Evolutionary conservation across 2,329 filamentous ascomycete species (phyloP).

Genomic region (Aspergillus luchuensis): DNA sequence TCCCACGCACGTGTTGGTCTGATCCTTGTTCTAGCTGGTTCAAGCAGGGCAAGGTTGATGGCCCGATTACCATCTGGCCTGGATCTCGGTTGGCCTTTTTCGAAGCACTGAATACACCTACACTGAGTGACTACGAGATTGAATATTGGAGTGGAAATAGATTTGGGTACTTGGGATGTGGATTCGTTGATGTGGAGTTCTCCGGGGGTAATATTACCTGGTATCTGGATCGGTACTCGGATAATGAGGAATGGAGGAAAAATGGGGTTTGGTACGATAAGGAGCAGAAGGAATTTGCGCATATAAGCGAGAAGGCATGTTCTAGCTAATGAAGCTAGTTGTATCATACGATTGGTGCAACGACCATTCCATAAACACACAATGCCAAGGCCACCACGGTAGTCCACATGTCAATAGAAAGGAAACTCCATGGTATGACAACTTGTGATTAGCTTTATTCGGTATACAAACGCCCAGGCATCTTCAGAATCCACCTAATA

Average conservation of each 20-base stretch:
- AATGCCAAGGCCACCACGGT: not conserved
- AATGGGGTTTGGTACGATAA: not conserved
- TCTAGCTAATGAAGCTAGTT: not conserved
- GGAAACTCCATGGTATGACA: too few species aligned
- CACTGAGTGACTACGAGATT: constrained; percentile 15
- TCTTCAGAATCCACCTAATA: constrained; percentile 27
- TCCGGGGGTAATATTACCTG: constrained; percentile 8
- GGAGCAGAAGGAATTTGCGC: constrained; percentile 5
- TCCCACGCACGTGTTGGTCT: constrained; percentile 20
- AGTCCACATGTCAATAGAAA: not conserved
- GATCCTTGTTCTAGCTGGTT: constrained; percentile 22
- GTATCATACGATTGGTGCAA: not conserved
- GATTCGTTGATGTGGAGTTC: constrained; percentile 14
- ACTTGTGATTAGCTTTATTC: too few species aligned
- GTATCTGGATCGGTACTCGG: constrained; percentile 17
- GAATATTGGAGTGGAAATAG: constrained; percentile 18
- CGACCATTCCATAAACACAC: not conserved
- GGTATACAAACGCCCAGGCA: too few species aligned
- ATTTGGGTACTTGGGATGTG: constrained; percentile 15
- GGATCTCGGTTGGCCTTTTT: constrained; percentile 14
- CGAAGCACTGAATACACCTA: constrained; percentile 1
- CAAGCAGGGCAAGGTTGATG: constrained; percentile 14
- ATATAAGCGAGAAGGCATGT: not conserved
- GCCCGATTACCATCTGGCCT: constrained; percentile 15
- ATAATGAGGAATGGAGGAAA: constrained; percentile 1